Base-by-base conservation (phyloP, 2,329 filamentous ascomycete genomes). In the Gaeumannomyces sp. region DNA sequence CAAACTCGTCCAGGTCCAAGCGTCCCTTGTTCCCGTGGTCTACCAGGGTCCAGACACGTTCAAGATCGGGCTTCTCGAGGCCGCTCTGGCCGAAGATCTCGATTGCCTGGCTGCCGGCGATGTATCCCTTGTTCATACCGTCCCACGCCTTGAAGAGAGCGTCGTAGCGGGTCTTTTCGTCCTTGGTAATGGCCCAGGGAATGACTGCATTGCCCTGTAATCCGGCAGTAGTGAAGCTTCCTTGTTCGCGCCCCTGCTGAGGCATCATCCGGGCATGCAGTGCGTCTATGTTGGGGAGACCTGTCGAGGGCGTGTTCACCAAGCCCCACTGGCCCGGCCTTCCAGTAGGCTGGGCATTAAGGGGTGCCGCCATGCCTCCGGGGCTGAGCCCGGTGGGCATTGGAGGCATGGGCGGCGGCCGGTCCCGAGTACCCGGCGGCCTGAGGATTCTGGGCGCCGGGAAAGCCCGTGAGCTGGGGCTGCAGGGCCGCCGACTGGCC, bases 21-120 rank as follows among this genome's bases (percentile, higher is more conserved):
- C 93, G 90, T 25, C 95, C 95, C 75, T 95, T 95, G 76, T 99
- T 97, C 68, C 93, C 90, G 38, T 93, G 90, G 74, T 99, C 95
- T 3, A 94, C 90, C 66, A 99, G 81, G 13, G 95, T 98, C 95
- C 95, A 99, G 62, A 98, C 89, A 38, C 90, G 85, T 76, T 98
- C 95, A 53, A 99, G 80, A 70, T 98, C 95, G 31, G 89, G 81
- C 76, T 96, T 96, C 61, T 95, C 92, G 35, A 99, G 80, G 58
- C 95, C 95, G 79, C 93, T 97, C 76, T 99, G 95, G 11, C 93
- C 92, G 76, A 99, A 94, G 66, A 99, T 96, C 77, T 99, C 95
- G 73, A 98, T 95, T 19, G 95, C 94, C 71, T 95, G 92, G 70
- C 91, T 91, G 63, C 95, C 95, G 60, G 88, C 90, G 73, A 99